phyloP scores from a whole-genome alignment of 176 grass and related monocot genomes.

The Lolium perenne region DNA sequence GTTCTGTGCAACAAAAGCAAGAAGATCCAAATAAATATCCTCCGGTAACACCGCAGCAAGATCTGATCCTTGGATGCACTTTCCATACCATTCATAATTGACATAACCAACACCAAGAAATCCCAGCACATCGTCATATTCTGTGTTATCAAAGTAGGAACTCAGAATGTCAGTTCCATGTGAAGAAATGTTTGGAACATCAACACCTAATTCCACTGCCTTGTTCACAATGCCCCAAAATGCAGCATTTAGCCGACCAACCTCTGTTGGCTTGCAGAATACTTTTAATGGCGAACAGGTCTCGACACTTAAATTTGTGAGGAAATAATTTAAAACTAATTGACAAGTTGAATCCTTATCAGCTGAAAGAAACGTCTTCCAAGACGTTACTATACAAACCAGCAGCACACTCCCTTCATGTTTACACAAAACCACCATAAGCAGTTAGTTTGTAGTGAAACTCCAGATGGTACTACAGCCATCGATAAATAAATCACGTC shows the following conservation, averaged over 20 bases:
- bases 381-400: too few species aligned
- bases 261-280: conserved; percentile 51
- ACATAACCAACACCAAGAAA: conserved; percentile 53
- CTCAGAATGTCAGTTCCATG: conserved; percentile 55
- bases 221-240: conserved; percentile 53
- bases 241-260: conserved; percentile 18
- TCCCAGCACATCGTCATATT: conserved; percentile 39
- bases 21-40: conserved; percentile 51
- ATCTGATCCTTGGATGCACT: conserved; percentile 49
- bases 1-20: conserved; percentile 45
- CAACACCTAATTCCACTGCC: conserved; percentile 36
- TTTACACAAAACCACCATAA: too few species aligned
- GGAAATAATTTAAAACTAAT: too few species aligned
- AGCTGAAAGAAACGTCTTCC: too few species aligned
- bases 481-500: too few species aligned
- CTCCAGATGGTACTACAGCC: too few species aligned
- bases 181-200: conserved; percentile 41
- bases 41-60: conserved; percentile 42
- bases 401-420: too few species aligned
- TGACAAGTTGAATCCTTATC: too few species aligned
- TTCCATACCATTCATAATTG: conserved; percentile 48
- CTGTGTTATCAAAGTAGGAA: conserved; percentile 46
- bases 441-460: too few species aligned
- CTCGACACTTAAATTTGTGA: background rate
- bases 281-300: background rate